Base-by-base conservation (phyloP, 805 yeast species). In the Priceomyces carsonii region DNA sequence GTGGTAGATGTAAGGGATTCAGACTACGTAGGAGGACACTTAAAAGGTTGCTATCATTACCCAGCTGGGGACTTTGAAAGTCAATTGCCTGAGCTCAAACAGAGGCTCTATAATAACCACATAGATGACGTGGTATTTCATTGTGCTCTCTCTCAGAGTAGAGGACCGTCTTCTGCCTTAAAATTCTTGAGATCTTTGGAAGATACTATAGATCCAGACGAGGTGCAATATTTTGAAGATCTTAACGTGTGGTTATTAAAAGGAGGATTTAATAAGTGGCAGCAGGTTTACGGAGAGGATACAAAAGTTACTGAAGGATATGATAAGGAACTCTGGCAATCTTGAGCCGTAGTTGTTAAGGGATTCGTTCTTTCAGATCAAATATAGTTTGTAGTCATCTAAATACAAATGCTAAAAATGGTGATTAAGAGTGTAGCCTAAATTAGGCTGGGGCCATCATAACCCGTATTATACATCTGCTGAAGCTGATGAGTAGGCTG, bases 201-300 rank as follows among this genome's bases (percentile, higher is more conserved):
- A 28, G 69, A 62, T 8, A 33, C 59, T 10, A 48, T 48, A 2
- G 59, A 51, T 15, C 48, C 51, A 3, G 50, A 53, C 14, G 34
- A 48, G 6, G 36, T 42, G 14, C 53, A 51, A 17, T 50, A 40
- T 33, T 49, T 55, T 20, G 56, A 61, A 2, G 51, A 58, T 5
- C 69, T 78, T 38, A 63, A 72, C 20, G 78, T 91, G 2, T 83
- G 79, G 71, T 82, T 91, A 2, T 63, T 93, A 22, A 61, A 73
- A 41, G 97, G 96, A 3, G 98, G 99, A 0, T 93, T 91, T 58
- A 76, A 74, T 25, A 71, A 71, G 35, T 91, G 98, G 98, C 95
- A 86, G 45, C 66, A 70, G 32, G 53, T 63, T 5, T 90, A 82
- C 52, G 95, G 96, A 1, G 68, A 63, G 2, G 95, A 89, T 48